Evolutionary conservation across 2,329 filamentous ascomycete genomes (phyloP).

Genomic region (Scedosporium aurantiacum): DNA sequence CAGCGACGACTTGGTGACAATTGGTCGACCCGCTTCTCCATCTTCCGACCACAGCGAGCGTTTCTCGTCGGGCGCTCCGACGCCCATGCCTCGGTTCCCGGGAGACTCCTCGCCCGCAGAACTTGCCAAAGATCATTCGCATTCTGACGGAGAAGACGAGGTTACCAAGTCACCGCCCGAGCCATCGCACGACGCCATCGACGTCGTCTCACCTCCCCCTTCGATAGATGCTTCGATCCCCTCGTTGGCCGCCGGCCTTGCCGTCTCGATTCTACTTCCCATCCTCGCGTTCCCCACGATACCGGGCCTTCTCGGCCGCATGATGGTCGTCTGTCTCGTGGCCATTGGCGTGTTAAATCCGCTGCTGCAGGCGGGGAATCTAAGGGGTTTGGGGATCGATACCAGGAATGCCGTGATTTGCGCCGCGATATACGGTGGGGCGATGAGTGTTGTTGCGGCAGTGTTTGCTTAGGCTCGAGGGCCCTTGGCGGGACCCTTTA

Average conservation of each 20-base stretch:
- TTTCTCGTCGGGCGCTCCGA: slow-evolving; percentile 13
- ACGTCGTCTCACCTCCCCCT: background rate
- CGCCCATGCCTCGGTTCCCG: slow-evolving; percentile 14
- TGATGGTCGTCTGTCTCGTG: slow-evolving; percentile 44
- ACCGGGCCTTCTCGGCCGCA: slow-evolving; percentile 42
- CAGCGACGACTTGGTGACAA: slow-evolving; percentile 41
- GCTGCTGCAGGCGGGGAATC: slow-evolving; percentile 15
- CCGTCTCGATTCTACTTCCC: slow-evolving; percentile 42
- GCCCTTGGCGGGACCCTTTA: background rate
- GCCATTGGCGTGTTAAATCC: slow-evolving; percentile 30
- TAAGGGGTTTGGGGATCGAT: slow-evolving; percentile 15
- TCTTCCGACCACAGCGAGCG: slow-evolving; percentile 2
- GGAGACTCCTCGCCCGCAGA: slow-evolving; percentile 6
- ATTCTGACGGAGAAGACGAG: background rate
- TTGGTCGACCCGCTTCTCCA: slow-evolving; percentile 13
- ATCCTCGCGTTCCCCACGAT: slow-evolving; percentile 48
- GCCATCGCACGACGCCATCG: too few species aligned
- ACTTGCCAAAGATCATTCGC: background rate
- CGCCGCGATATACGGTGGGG: background rate
- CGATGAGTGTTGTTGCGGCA: slow-evolving; percentile 2
- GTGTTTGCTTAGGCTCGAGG: background rate
- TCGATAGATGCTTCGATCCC: background rate
- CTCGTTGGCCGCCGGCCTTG: slow-evolving; percentile 30
- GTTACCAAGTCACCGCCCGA: background rate
- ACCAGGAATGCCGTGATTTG: slow-evolving; percentile 7